These are phyloP conservation scores for Penicillium occitanis DNA, from an alignment of 2,329 filamentous ascomycete species.

Conservation along the genomic window DNA sequence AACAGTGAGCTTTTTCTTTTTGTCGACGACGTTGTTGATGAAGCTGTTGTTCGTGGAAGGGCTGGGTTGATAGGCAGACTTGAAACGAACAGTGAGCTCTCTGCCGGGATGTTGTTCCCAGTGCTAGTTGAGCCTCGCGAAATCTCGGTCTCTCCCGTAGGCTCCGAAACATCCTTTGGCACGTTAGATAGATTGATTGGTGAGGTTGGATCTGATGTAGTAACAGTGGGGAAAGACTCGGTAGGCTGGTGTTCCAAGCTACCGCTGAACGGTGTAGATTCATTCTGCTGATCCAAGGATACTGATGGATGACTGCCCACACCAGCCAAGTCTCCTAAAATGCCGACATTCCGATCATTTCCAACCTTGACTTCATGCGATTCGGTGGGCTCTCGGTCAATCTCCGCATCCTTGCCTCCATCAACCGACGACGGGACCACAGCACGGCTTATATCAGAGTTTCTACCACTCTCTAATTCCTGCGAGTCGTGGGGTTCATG, in stretches of 20 bases:
- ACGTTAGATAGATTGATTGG: not conserved
- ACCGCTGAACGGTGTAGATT: not conserved
- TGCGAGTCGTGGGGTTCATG: conserved; percentile 17
- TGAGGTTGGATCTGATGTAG: not conserved
- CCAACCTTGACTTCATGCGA: conserved; percentile 2
- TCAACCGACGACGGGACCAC: conserved; percentile 17
- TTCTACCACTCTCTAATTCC: conserved; percentile 16
- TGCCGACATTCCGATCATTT: conserved; percentile 13
- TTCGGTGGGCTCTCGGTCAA: conserved; percentile 26
- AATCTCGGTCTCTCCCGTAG: not conserved
- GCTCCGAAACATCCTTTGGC: not conserved
- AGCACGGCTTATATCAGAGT: conserved; percentile 22
- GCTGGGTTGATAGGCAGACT: conserved; percentile 22
- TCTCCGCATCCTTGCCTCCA: conserved; percentile 22
- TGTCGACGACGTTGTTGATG: not conserved
- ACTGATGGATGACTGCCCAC: conserved; percentile 27
- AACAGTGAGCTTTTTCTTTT: conserved; percentile 13
- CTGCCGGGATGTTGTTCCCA: not conserved
- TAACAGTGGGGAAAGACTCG: not conserved
- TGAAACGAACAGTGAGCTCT: conserved; percentile 6
- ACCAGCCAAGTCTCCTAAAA: conserved; percentile 29
- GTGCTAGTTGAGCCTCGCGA: not conserved
- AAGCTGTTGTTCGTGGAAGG: conserved; percentile 21
- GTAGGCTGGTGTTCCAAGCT: not conserved
- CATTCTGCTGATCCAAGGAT: conserved; percentile 17